A percentile compares a stretch with the other conserved stretches of the same genome.
Conservation (phyloP, 495 filamentous ascomycete species). For the Oidiodendron maius region DNA sequence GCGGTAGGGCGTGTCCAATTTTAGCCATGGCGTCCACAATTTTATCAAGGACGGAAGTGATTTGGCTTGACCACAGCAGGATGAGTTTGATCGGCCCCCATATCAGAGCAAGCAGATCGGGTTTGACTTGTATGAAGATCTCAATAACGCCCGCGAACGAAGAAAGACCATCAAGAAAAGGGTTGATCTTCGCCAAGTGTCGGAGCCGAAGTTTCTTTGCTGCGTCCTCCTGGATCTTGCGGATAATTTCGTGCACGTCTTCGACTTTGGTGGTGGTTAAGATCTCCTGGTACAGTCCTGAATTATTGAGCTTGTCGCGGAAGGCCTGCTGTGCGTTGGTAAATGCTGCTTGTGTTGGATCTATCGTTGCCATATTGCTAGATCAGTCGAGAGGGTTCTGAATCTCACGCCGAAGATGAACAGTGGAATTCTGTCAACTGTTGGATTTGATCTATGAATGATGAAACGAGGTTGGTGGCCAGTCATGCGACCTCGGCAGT, state of each 20-base stretch:
- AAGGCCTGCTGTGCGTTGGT: slow-evolving; percentile 17
- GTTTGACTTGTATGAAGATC: slow-evolving; percentile 28
- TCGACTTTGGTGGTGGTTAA: slow-evolving; percentile 18
- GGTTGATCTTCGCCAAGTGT: slow-evolving; percentile 23
- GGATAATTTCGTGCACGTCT: slow-evolving; percentile 23
- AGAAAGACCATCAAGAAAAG: slow-evolving; percentile 23
- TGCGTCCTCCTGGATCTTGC: slow-evolving; percentile 27
- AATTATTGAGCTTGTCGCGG: slow-evolving; percentile 14
- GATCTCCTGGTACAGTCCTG: slow-evolving; percentile 16
- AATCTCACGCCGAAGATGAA: no score
- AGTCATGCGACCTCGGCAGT: no score
- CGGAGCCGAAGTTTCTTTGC: slow-evolving; percentile 15
- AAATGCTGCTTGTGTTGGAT: slow-evolving; percentile 20
- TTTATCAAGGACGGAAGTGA: slow-evolving; percentile 25
- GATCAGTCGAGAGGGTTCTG: no score
- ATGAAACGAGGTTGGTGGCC: no score
- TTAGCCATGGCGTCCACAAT: slow-evolving; percentile 11
- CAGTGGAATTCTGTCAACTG: no score
- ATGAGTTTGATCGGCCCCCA: slow-evolving; percentile 32
- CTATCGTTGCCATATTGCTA: background rate
- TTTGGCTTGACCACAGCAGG: slow-evolving; percentile 22
- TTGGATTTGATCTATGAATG: no score
- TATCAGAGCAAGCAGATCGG: slow-evolving; percentile 27
- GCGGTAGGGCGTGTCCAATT: slow-evolving; percentile 14
- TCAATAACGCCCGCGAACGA: slow-evolving; percentile 23